Evolutionary conservation across 73 alveolate genomes (phyloP), one percentile per base, ranked within the genome.

Genomic region (Vitrella brassicaformis): DNA sequence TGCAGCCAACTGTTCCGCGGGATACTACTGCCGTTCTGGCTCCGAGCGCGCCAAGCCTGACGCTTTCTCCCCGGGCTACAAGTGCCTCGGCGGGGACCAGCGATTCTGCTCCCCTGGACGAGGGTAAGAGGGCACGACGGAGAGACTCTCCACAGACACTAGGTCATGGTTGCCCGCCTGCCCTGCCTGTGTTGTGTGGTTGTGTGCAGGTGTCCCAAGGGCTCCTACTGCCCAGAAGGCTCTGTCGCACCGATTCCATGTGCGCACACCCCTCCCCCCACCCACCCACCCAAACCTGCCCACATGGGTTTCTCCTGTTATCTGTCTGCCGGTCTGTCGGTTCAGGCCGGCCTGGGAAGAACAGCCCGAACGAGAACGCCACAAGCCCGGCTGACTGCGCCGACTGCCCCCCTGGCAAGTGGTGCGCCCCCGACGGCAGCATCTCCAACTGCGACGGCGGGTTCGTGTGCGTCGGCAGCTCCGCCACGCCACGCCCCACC

Each of bases 61-160:
- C 27, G 88, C 75, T 68, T 81, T 80, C 8, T 27, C 65, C 25
- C 31, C 73, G 25, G 92, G 92, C 22, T 81, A 70, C 67, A 28
- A 75, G 4, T 86, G 92, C 64, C 86, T 94, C 25, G 94, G 94
- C 19, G 96, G 96, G 0, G 89, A n/a, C n/a, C n/a, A n/a, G n/a
- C n/a, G n/a, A n/a, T n/a, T n/a, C n/a, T n/a, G n/a, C n/a, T n/a
- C n/a, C n/a, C n/a, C n/a, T n/a, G n/a, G n/a, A n/a, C n/a, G n/a
- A n/a, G n/a, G n/a, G n/a, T n/a, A n/a, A n/a, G n/a, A n/a, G n/a
- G n/a, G n/a, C n/a, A n/a, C n/a, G n/a, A n/a, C n/a, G n/a, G n/a
- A n/a, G n/a, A n/a, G n/a, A n/a, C n/a, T n/a, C n/a, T n/a, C n/a
- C n/a, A n/a, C n/a, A n/a, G n/a, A n/a, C n/a, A n/a, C n/a, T n/a